Conservation (phyloP, 768 basidiomycete genomes). For the Suillus discolor region DNA sequence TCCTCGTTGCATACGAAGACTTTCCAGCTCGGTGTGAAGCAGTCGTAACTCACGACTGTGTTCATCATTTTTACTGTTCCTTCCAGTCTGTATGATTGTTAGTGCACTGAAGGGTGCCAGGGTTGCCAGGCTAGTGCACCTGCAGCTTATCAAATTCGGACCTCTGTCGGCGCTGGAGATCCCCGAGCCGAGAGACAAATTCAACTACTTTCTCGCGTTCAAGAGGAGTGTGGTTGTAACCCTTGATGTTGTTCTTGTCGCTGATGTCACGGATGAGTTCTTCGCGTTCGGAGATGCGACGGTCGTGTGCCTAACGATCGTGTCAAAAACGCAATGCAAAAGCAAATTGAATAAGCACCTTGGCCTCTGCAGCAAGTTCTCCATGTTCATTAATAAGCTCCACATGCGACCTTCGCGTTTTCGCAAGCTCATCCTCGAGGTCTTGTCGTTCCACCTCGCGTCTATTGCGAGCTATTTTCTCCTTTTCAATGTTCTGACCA, state of each 20-base stretch:
- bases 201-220: constrained; percentile 72
- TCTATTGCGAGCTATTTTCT: constrained; percentile 48
- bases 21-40: constrained; percentile 56
- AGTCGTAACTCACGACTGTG: constrained; percentile 61
- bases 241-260: constrained; percentile 69
- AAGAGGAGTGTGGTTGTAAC: constrained; percentile 70
- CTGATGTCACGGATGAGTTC: constrained; percentile 70
- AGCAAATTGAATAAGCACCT: constrained; percentile 43
- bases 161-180: constrained; percentile 64
- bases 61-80: constrained; percentile 58
- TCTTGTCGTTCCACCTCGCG: constrained; percentile 59
- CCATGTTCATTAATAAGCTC: constrained; percentile 65
- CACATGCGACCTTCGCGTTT: constrained; percentile 53
- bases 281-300: constrained; percentile 72
- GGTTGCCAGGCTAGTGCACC: constrained; percentile 37
- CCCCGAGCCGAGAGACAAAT: constrained; percentile 67
- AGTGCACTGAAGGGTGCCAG: neutral
- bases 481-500: constrained; percentile 54
- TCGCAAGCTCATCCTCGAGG: constrained; percentile 59
- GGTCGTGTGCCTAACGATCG: constrained; percentile 64
- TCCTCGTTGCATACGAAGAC: constrained; percentile 53
- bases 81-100: constrained; percentile 43
- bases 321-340: neutral
- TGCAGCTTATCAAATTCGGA: constrained; percentile 67
- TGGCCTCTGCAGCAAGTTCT: constrained; percentile 69